A percentile compares a stretch with the other conserved stretches of the same genome.
Conservation (phyloP, 1,284 basidiomycete genomes). For the Moesziomyces antarcticus region DNA sequence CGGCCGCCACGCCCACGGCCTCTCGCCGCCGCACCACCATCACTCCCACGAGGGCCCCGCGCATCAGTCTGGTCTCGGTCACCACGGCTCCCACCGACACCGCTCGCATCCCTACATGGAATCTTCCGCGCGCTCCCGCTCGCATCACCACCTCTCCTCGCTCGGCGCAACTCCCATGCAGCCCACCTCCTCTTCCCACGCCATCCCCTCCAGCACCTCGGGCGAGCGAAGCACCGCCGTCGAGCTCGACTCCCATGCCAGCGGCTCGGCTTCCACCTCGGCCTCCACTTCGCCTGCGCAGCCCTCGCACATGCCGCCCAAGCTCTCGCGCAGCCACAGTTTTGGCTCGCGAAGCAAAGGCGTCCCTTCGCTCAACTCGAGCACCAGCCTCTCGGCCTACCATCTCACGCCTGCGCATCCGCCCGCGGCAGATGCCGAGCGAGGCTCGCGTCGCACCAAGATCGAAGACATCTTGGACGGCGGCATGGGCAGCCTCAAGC, state of each 20-base stretch:
- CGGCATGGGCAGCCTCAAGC: constrained; percentile 40
- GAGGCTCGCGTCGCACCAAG: constrained; percentile 29
- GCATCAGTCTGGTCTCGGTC: constrained; percentile 58
- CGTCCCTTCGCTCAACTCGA: constrained; percentile 43
- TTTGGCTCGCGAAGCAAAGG: constrained; percentile 48
- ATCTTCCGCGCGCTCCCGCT: constrained; percentile 51
- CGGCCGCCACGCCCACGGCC: constrained; percentile 23
- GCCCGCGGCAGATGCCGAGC: constrained; percentile 15
- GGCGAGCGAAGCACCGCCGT: constrained; percentile 63
- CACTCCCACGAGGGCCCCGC: constrained; percentile 58
- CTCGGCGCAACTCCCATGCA: constrained; percentile 45
- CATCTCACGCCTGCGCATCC: constrained; percentile 40
- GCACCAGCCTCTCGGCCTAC: constrained; percentile 52
- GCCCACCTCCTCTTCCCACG: constrained; percentile 5
- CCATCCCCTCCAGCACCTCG: constrained; percentile 55
- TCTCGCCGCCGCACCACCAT: constrained; percentile 44
- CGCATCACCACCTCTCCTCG: constrained; percentile 63
- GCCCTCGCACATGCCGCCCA: constrained; percentile 38
- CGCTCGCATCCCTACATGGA: constrained; percentile 63
- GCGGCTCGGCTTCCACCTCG: constrained; percentile 45
- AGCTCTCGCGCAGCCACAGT: constrained; percentile 50
- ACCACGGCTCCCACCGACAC: constrained; percentile 64
- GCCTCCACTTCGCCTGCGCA: constrained; percentile 51
- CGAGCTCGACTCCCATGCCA: constrained; percentile 34
- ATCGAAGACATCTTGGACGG: constrained; percentile 54